Evolutionary conservation across 2,329 filamentous ascomycete genomes (phyloP).

Genomic region (Mycosphaerella sp.): DNA sequence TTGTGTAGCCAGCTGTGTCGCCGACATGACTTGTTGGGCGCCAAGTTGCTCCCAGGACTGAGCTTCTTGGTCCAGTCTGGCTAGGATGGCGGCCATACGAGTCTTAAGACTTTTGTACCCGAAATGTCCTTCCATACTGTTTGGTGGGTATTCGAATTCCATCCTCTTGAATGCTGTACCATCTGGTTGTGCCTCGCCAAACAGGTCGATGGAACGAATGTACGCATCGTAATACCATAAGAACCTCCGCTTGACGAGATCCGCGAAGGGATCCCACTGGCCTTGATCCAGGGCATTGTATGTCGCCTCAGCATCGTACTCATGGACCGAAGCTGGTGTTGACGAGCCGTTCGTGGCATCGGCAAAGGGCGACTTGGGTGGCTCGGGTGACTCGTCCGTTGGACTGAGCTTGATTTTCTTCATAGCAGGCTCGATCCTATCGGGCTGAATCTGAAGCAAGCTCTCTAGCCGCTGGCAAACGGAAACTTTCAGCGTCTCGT

Average conservation of each 20-base stretch:
- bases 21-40: conserved; percentile 46
- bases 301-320: conserved; percentile 39
- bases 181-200: conserved; percentile 52
- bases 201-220: conserved; percentile 61
- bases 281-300: conserved; percentile 33
- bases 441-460: conserved; percentile 59
- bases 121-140: conserved; percentile 81
- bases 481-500: conserved; percentile 81
- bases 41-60: conserved; percentile 67
- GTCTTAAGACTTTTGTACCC: conserved; percentile 68
- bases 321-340: conserved; percentile 25
- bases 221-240: conserved; percentile 96
- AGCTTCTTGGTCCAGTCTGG: conserved; percentile 65
- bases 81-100: conserved; percentile 63
- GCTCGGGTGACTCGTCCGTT: conserved; percentile 6
- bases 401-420: conserved; percentile 21
- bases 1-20: conserved; percentile 58
- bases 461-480: conserved; percentile 80
- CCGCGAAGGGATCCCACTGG: conserved; percentile 79
- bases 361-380: conserved; percentile 10
- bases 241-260: conserved; percentile 84
- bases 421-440: conserved; percentile 13
- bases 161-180: conserved; percentile 65
- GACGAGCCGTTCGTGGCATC: conserved; percentile 14
- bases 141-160: conserved; percentile 75